These are phyloP conservation scores for Magnusiomyces paraingens DNA, from an alignment of 1,139 yeast genomes.

Conservation along the genomic window DNA sequence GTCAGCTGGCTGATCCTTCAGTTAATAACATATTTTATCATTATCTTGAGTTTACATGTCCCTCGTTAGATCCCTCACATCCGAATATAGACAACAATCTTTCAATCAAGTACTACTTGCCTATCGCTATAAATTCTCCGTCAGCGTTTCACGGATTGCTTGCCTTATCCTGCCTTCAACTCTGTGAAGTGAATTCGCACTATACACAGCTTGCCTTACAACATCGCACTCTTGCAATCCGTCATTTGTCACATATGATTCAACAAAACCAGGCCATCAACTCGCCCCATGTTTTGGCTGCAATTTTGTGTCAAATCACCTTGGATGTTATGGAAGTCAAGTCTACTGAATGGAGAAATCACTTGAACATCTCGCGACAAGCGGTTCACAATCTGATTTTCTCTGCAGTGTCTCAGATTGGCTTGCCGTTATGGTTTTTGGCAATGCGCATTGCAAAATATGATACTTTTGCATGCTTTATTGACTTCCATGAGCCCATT, in stretches of 20 bases:
- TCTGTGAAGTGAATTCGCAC: slow-evolving; percentile 1
- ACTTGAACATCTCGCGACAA: slow-evolving; percentile 7
- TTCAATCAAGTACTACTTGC: slow-evolving; percentile 8
- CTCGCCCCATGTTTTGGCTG: slow-evolving; percentile 6
- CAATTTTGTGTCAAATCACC: slow-evolving; percentile 12
- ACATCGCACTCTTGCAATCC: slow-evolving; percentile 8
- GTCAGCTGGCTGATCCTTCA: slow-evolving; percentile 5
- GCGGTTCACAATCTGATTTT: slow-evolving; percentile 1
- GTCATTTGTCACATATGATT: slow-evolving; percentile 1
- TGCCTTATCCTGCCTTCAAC: slow-evolving; percentile 9
- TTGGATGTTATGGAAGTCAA: slow-evolving; percentile 11
- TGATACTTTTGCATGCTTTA: slow-evolving; percentile 10
- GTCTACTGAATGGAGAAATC: slow-evolving; percentile 8
- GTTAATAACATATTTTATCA: slow-evolving; percentile 8
- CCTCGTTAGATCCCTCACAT: slow-evolving; percentile 10
- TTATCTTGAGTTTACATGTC: slow-evolving; percentile 11
- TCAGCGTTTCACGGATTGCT: slow-evolving; percentile 10
- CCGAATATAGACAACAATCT: slow-evolving; percentile 1
- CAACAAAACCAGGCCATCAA: slow-evolving; percentile 2
- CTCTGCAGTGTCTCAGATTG: neutral
- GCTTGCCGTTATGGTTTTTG: slow-evolving; percentile 7
- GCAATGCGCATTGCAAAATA: slow-evolving; percentile 11
- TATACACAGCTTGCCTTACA: slow-evolving; percentile 5
- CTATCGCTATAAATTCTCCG: slow-evolving; percentile 11
- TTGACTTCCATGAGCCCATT: slow-evolving; percentile 12